Base-by-base conservation (phyloP, 2,329 filamentous ascomycete species). In the Hymenoscyphus salicellus region DNA sequence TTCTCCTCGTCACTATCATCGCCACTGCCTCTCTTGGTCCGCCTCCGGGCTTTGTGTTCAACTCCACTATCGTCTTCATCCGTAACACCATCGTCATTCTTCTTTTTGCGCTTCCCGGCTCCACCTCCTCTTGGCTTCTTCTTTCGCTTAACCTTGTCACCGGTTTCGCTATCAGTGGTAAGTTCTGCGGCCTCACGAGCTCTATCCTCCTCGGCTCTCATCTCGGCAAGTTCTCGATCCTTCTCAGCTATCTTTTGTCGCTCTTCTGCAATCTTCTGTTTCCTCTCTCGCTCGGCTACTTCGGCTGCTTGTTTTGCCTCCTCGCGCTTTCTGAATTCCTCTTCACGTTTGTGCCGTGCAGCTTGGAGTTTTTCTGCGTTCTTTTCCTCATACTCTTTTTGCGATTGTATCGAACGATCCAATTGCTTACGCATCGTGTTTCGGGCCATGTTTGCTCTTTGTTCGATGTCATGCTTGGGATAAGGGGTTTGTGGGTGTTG, bases 351-450 rank as follows among this genome's bases (percentile, higher is more conserved):
- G 72, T 90, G 87, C 41, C 91, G 85, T 7, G 95, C 93, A 61
- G 92, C 88, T 67, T 90, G 86, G 2, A 98, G 85, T 77, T 95
- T 96, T 72, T 90, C 87, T 41, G 93, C 92, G 75, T 98, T 97
- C 80, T 91, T 92, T 72, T 93, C 89, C 77, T 99, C 95, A 77
- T 96, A 98, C 68, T 96, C 91, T 68, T 86, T 89, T 76, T 99
- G 95, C 70, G 86, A 89, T 69, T 92, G 88, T 58, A 94, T 86
- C 4, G 91, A 90, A 72, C 93, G 88, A 73, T 96, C 92, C 14
- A 99, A 85, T 77, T 99, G 94, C 72, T 92, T 93, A 69, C 91
- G 89, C 79, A 97, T 92, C 0, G 96, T 99, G 76, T 97, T 97
- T 66, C 90, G 89, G 69, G 92, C 93, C 95, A 99, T 99, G 82